Evolutionary conservation across 2,329 filamentous ascomycete species (phyloP), one percentile per base, ranked within the genome.

Genomic region (Cercospora nicotianae): DNA sequence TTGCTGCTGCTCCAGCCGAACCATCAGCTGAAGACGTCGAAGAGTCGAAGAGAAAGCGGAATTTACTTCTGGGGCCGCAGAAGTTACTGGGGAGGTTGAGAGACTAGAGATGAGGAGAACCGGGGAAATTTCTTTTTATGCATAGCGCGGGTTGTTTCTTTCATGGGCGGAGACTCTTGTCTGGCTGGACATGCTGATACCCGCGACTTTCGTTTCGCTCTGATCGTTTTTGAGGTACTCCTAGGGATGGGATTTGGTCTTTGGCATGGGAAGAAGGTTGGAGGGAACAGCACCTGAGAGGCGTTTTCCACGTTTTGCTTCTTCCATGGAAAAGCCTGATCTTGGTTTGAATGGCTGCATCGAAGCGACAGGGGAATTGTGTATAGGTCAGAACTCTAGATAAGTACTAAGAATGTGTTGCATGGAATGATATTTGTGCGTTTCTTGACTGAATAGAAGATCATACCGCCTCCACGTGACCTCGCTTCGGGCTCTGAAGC

Each of bases 31-130:
- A 72, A 20, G 77, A 78, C 18, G 45, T 28, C 6, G 77, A 80
- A 9, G 78, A 80, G 57, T 76, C 72, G 59, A 79, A 76, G 69
- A 71, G 78, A 64, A 82, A 81, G 71, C 79, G 76, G 62, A 79
- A 80, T 60, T 70, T 82, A n/a, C 67, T 80, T 63, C 72, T 82
- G 1, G 80, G 81, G 8, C 79, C 80, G 30, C 81, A 81, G 73
- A 82, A 80, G 71, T 73, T 82, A 42, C 69, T 82, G 36, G 75
- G 78, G 42, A 76, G 77, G 42, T 72, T 82, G 67, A 70, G 75
- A 48, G 76, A 78, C 66, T 73, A 72, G 67, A 66, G 28, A 23
- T 23, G 20, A 31, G 30, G 53, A 23, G 67, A 28, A 55, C 36
- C 16, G 18, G 39, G 12, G 23, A 28, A 16, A 20, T 42, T 63